phyloP scores from a whole-genome alignment of 352 stramenopile genomes.

The Poterioochromonas sp. region DNA sequence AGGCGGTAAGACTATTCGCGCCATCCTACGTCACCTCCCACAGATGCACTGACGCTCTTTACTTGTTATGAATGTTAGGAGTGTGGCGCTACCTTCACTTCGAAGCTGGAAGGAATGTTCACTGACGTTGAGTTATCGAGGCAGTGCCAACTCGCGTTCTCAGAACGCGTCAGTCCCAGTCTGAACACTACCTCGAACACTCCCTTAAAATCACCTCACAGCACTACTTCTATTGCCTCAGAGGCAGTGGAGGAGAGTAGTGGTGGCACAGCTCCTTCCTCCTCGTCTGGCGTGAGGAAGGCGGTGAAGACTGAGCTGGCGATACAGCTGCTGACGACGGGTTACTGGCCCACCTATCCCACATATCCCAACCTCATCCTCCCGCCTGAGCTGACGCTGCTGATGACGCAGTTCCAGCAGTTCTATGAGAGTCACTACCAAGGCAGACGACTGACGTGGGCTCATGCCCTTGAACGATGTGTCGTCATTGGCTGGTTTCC shows the following conservation, averaged over 20 bases:
- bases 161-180: not conserved
- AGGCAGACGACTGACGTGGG: slow-evolving; percentile 74
- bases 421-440: slow-evolving; percentile 73
- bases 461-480: slow-evolving; percentile 74
- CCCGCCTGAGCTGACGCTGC: slow-evolving; percentile 51
- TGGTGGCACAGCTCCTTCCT: too few relatives aligned
- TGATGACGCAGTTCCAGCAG: slow-evolving; percentile 70
- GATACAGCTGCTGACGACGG: slow-evolving; percentile 91
- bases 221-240: too few relatives aligned
- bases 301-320: slow-evolving; percentile 70
- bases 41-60: not conserved
- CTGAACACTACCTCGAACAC: not conserved
- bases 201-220: not conserved
- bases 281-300: not conserved
- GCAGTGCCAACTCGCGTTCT: slow-evolving; percentile 54
- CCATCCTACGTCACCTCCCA: not conserved
- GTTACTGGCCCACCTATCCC: slow-evolving; percentile 91
- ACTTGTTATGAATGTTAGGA: slow-evolving; percentile 50
- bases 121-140: slow-evolving; percentile 93
- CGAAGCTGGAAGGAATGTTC: slow-evolving; percentile 99
- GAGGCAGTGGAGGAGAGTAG: too few relatives aligned
- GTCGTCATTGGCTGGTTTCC: slow-evolving; percentile 71
- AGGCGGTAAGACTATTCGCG: slow-evolving; percentile 52
- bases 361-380: not conserved
- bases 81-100: slow-evolving; percentile 91